Conservation (phyloP, 2,329 filamentous ascomycete species). For the Venturia effusa region DNA sequence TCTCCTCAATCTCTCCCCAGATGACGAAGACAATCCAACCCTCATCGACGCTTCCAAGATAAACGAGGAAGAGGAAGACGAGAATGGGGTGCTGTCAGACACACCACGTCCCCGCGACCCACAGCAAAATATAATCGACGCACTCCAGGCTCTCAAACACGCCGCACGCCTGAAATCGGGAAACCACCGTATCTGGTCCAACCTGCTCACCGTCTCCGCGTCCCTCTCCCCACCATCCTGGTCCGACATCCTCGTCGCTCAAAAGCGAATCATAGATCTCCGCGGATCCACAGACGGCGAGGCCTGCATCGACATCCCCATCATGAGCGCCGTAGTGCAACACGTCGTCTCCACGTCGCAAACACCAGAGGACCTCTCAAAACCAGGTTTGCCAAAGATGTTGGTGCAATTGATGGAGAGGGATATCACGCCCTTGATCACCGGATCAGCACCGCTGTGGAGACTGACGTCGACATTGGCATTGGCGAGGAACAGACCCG, state of each 20-base stretch:
- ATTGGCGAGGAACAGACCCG: conserved; percentile 60
- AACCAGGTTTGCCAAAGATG: conserved; percentile 45
- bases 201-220: conserved; percentile 77
- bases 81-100: conserved; percentile 9
- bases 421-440: conserved; percentile 72
- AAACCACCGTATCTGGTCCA: conserved; percentile 93
- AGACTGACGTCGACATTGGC: conserved; percentile 59
- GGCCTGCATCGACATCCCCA: conserved; percentile 61
- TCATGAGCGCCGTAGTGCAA: conserved; percentile 61
- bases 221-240: conserved; percentile 67
- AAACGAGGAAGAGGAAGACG: not conserved
- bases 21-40: conserved; percentile 1
- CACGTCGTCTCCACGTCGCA: conserved; percentile 48
- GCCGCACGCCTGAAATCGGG: conserved; percentile 74
- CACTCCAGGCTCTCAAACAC: conserved; percentile 75
- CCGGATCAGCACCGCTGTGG: conserved; percentile 67
- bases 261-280: conserved; percentile 65
- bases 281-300: conserved; percentile 58
- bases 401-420: conserved; percentile 65
- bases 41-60: conserved; percentile 2
- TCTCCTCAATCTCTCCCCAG: conserved; percentile 48
- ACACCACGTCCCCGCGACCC: conserved; percentile 34
- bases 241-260: conserved; percentile 62
- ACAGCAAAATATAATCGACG: conserved; percentile 56
- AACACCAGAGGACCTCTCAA: conserved; percentile 25